Evolutionary conservation across 345 rosid species (phyloP), one percentile per base, ranked within the genome.

Genomic region (Brassica incana): DNA sequence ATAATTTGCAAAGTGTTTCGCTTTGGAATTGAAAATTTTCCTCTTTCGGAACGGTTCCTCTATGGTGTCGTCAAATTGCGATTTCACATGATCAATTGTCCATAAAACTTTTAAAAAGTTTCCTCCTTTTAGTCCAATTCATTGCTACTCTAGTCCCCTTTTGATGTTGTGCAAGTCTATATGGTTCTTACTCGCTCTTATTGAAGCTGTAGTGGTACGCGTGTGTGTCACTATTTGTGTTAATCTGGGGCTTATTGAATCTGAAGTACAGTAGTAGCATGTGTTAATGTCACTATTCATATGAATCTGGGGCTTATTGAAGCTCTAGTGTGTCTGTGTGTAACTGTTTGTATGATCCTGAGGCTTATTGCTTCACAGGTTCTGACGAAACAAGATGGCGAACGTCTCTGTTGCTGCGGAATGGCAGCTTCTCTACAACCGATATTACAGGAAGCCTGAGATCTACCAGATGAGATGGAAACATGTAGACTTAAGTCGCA

Each of bases 331-430:
- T 38, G 43, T 33, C 36, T 38, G 40, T 36, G 40, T 6, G 1
- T 23, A 10, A 36, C 8, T 36, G 43, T 38, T 7, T 38, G 43
- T 38, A 38, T 38, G 9, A 38, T 7, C 9, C 11, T 16, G 8
- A n/a, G 3, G 36, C 29, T 70, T 63, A 62, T 62, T 64, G 67
- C 43, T 64, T 64, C 12, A 64, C 70, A 67, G 71, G 38, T 69
- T 38, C 32, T 40, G 50, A 65, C 0, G 8, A 20, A 18, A 48
- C 14, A 18, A 45, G 76, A 95, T 95, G 99, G 89, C 99, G 56
- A 93, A 88, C 74, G 93, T 93, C 16, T 88, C 99, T 5, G 98
- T 93, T 29, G 97, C 97, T 66, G 98, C 99, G 23, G 99, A 95
- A 69, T 95, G 99, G 99, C 97, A 91, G 85, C 94, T 95, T 69